Conservation (phyloP, 441 rosid species). For the Euphorbia celastroides region DNA sequence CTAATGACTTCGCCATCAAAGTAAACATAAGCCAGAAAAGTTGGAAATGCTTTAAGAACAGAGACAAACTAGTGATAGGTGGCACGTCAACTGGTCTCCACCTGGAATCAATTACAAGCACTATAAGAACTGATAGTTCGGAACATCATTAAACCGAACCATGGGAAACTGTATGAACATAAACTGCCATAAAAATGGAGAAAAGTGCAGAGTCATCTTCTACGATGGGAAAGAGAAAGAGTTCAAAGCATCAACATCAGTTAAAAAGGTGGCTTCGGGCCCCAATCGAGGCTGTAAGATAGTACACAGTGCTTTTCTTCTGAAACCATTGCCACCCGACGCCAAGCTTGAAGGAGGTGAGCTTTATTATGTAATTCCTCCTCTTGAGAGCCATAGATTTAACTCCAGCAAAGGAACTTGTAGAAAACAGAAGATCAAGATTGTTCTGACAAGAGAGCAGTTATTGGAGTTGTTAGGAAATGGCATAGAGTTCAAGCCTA, state of each 20-base stretch:
- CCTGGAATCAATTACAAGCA: conserved; percentile 14
- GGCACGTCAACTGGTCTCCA: conserved; percentile 35
- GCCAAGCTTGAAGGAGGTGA: conserved; percentile 25
- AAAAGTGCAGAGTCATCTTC: conserved; percentile 21
- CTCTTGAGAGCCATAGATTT: background rate
- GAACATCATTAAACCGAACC: conserved; percentile 6
- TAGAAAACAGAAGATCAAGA: conserved; percentile 27
- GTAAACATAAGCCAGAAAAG: background rate
- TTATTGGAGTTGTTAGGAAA: conserved; percentile 25
- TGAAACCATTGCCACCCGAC: conserved; percentile 20
- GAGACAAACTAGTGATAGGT: conserved; percentile 23
- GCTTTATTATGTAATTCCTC: conserved; percentile 21
- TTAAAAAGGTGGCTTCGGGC: conserved; percentile 24
- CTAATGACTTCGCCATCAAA: conserved; percentile 8
- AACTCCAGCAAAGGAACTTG: conserved; percentile 7
- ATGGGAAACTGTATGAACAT: conserved; percentile 44
- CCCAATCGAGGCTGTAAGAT: conserved; percentile 15
- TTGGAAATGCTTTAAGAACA: background rate
- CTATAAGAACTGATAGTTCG: conserved; percentile 10
- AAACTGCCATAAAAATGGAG: conserved; percentile 11
- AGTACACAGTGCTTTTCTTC: conserved; percentile 20
- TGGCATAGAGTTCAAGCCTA: conserved; percentile 20
- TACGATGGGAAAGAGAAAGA: conserved; percentile 25
- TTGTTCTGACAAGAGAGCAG: conserved; percentile 34
- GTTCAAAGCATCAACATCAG: conserved; percentile 19